These are phyloP conservation scores for Phanerochaete carnosa DNA, from an alignment of 768 basidiomycete genomes.

Conservation along the genomic window DNA sequence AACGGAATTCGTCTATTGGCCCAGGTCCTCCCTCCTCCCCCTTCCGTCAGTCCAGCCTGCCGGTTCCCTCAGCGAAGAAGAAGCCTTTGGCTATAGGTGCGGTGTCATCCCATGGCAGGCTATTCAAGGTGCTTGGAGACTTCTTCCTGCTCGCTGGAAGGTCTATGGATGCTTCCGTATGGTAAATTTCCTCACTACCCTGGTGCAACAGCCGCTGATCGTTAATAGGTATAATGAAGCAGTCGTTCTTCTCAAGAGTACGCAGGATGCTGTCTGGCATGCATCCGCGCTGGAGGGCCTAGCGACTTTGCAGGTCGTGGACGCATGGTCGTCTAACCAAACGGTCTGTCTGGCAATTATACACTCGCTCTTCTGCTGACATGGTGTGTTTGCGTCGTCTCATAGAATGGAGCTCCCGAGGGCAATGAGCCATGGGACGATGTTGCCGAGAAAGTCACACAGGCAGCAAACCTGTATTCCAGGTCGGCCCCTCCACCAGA, in stretches of 20 bases:
- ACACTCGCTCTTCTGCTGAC: slow-evolving; percentile 5
- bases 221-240: slow-evolving; percentile 80
- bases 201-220: slow-evolving; percentile 18
- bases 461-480: slow-evolving; percentile 59
- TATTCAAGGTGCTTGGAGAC: slow-evolving; percentile 87
- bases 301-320: slow-evolving; percentile 73
- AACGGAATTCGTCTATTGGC: slow-evolving; percentile 53
- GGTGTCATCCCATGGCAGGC: slow-evolving; percentile 77
- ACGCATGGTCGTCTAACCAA: slow-evolving; percentile 79
- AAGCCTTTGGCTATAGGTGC: slow-evolving; percentile 61
- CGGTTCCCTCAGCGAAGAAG: slow-evolving; percentile 46
- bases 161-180: slow-evolving; percentile 73
- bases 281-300: slow-evolving; percentile 85
- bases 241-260: slow-evolving; percentile 65
- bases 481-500: slow-evolving; percentile 46
- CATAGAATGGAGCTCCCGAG: slow-evolving; percentile 53
- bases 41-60: slow-evolving; percentile 53
- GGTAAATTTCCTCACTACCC: slow-evolving; percentile 42
- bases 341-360: slow-evolving; percentile 46
- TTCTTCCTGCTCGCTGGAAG: slow-evolving; percentile 87
- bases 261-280: slow-evolving; percentile 84
- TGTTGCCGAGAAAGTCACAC: slow-evolving; percentile 67
- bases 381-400: not conserved
- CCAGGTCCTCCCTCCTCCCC: slow-evolving; percentile 27
- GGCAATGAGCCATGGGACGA: slow-evolving; percentile 75